Conservation (phyloP, 2,329 filamentous ascomycete genomes). For the Trichoderma sp. region DNA sequence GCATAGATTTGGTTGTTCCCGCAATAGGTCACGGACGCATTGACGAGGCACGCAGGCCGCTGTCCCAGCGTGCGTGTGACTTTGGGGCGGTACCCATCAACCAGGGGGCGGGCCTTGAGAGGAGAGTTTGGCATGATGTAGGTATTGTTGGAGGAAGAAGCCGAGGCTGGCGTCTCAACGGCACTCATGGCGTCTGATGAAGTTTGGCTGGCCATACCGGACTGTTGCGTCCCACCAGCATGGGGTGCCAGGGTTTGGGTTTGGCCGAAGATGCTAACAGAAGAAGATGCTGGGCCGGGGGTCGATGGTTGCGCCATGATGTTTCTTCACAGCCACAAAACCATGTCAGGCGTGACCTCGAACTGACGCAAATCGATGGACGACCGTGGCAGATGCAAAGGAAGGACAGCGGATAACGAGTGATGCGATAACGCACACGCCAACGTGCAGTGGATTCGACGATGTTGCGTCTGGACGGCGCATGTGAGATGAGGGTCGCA, state of each 20-base stretch:
- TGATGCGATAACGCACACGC: background rate
- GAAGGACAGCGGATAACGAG: background rate
- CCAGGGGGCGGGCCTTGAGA: constrained; percentile 60
- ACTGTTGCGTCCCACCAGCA: constrained; percentile 29
- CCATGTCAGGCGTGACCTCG: constrained; percentile 7
- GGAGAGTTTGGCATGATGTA: constrained; percentile 91
- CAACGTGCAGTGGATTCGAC: constrained; percentile 10
- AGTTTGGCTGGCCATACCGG: constrained; percentile 28
- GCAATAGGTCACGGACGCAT: constrained; percentile 98
- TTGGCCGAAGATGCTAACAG: constrained; percentile 44
- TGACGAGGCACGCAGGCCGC: constrained; percentile 90
- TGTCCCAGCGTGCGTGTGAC: constrained; percentile 76
- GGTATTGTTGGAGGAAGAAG: constrained; percentile 59
- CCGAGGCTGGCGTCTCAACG: constrained; percentile 25
- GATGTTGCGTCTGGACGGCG: constrained; percentile 11
- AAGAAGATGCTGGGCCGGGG: constrained; percentile 44
- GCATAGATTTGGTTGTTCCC: constrained; percentile 97
- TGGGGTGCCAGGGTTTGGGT: constrained; percentile 22
- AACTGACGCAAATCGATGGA: background rate
- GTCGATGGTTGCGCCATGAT: constrained; percentile 47
- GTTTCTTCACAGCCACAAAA: constrained; percentile 21
- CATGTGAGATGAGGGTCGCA: constrained; percentile 19
- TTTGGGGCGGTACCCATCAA: constrained; percentile 79
- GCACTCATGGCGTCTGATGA: constrained; percentile 28
- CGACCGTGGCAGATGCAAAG: background rate